Evolutionary conservation across 2,329 filamentous ascomycete species (phyloP).

Genomic region (Ophiobolus disseminans): DNA sequence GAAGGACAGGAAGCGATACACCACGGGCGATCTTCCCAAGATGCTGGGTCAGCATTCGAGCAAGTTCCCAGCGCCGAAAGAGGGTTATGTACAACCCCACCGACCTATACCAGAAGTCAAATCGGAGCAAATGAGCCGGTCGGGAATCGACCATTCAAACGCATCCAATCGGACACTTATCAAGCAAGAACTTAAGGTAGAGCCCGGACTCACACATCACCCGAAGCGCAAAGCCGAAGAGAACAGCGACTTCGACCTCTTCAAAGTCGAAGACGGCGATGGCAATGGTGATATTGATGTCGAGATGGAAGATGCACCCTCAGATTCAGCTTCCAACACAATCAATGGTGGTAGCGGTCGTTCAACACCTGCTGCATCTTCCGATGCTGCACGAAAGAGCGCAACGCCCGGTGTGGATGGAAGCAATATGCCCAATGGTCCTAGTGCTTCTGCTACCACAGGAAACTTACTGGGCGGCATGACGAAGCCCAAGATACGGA

Average conservation of each 20-base stretch:
- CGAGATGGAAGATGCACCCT: conserved; percentile 38
- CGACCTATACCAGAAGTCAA: conserved; percentile 29
- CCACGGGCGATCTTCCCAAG: conserved; percentile 66
- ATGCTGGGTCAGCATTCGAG: conserved; percentile 63
- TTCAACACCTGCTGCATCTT: conserved; percentile 34
- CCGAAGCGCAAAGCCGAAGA: conserved; percentile 75
- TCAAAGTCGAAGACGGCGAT: conserved; percentile 54
- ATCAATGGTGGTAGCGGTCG: conserved; percentile 31
- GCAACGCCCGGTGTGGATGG: conserved; percentile 20
- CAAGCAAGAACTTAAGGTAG: conserved; percentile 28
- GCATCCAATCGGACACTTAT: conserved; percentile 12
- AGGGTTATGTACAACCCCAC: conserved; percentile 29
- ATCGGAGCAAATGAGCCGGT: conserved; percentile 32
- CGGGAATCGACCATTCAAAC: conserved; percentile 27
- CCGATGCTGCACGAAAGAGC: conserved; percentile 22
- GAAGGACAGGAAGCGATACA: conserved; percentile 75
- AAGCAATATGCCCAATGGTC: conserved; percentile 11
- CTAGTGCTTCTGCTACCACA: conserved; percentile 6
- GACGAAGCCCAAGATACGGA: conserved; percentile 41
- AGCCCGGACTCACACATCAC: conserved; percentile 75
- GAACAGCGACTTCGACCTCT: conserved; percentile 68
- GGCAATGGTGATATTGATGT: no score
- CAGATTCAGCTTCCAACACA: conserved; percentile 30
- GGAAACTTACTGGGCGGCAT: conserved; percentile 30
- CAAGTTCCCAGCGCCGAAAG: conserved; percentile 45